Base-by-base conservation (phyloP, 2,329 filamentous ascomycete species). In the Elsinoe necatrix region DNA sequence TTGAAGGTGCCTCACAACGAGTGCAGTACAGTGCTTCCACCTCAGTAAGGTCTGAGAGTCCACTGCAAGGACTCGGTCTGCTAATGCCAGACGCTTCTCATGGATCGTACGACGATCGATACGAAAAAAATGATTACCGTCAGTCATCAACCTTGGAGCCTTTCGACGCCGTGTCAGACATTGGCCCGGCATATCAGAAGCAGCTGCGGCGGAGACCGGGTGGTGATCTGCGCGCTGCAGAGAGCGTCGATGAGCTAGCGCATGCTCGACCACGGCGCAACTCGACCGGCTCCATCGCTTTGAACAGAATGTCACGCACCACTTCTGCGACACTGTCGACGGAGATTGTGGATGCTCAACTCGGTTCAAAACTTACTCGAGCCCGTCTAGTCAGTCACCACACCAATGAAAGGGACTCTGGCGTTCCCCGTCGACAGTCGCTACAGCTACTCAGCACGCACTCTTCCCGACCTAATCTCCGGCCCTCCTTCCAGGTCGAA, bases 401-500 rank as follows among this genome's bases (percentile, higher is more conserved):
- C 11, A 54, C 29, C 20, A 51, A 56, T 37, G 48, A 39, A 1
- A 23, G 42, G 23, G 20, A 55, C 3, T 39, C 35, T 14, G 37
- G 45, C 8, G 21, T 39, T 9, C 25, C 43, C 7, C 55, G 56
- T 25, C 37, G 51, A 25, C 48, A 21, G 25, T 59, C 57, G 6
- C 29, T 61, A 8, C 55, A 57, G 27, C 62, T 78, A 14, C 68
- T 77, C 1, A 70, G 75, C 48, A 80, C 77, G 1, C 76, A 79
- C 60, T 80, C 79, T 1, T 80, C 80, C 1, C 77, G 80, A 59
- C 76, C 80, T 1, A 73, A 75, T 54, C 60, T 82, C 16, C 72
- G 80, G 43, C 78, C 79, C 1, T 96, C 91, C 0, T 96, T 97
- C 63, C 89, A 97, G 69, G 85, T 81, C 2, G 90, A 95, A 64